phyloP scores from a whole-genome alignment of 305 asterid species.

The Euphrasia arctica region DNA sequence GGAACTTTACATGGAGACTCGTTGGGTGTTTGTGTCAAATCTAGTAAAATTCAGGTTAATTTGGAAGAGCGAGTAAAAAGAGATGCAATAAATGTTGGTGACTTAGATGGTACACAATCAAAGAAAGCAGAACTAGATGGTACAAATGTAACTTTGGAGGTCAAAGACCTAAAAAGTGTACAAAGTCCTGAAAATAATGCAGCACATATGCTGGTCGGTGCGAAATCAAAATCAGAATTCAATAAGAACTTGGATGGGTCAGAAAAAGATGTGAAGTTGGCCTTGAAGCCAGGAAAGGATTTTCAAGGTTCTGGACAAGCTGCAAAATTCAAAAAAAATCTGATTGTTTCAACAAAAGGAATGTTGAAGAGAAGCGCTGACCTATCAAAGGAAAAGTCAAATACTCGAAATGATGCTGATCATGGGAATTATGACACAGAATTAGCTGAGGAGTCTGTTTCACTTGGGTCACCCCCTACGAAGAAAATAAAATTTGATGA shows the following conservation, averaged over 20 bases:
- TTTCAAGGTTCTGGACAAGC: constrained; percentile 23
- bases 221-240: not conserved
- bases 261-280: constrained; percentile 23
- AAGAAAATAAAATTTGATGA: constrained; percentile 40
- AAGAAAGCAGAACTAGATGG: constrained; percentile 29
- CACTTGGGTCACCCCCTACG: constrained; percentile 23
- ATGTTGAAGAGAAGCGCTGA: constrained; percentile 21
- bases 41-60: constrained; percentile 21
- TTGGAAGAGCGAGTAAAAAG: constrained; percentile 28
- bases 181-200: constrained; percentile 26
- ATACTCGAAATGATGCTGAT: constrained; percentile 22
- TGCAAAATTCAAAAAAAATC: constrained; percentile 28
- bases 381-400: constrained; percentile 24
- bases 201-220: not conserved
- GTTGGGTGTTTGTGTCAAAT: constrained; percentile 20
- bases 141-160: constrained; percentile 21
- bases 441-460: constrained; percentile 21
- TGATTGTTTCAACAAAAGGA: constrained; percentile 24
- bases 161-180: constrained; percentile 20
- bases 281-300: constrained; percentile 21
- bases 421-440: constrained; percentile 24
- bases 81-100: constrained; percentile 26
- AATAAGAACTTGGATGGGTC: constrained; percentile 23
- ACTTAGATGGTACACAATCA: constrained; percentile 28
- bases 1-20: constrained; percentile 27